phyloP scores from a whole-genome alignment of 139 green algal species.

The Mesostigma viride region DNA sequence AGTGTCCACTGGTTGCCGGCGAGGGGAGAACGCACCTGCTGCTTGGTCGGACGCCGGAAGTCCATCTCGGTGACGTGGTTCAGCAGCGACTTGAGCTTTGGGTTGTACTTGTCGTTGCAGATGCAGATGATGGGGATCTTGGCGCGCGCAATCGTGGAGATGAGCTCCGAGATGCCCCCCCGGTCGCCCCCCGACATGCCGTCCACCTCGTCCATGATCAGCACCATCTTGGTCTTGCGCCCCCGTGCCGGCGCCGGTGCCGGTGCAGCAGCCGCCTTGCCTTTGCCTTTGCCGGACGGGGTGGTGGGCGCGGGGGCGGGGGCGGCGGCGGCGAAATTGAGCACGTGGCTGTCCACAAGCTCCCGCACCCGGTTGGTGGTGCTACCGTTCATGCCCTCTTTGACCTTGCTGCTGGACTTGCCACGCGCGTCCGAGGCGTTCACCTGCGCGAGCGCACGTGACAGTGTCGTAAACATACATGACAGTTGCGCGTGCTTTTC shows the following conservation, averaged over 20 bases:
- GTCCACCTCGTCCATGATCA: constrained; percentile 99
- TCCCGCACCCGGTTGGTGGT: constrained; percentile 82
- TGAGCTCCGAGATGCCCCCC: constrained; percentile 84
- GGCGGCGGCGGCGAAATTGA: constrained; percentile 7
- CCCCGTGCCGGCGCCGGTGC: background rate
- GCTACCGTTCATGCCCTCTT: constrained; percentile 69
- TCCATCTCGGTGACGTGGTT: constrained; percentile 78
- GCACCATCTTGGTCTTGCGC: constrained; percentile 32
- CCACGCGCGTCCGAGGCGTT: constrained; percentile 88
- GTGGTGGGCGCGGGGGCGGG: background rate
- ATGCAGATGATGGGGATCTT: constrained; percentile 95
- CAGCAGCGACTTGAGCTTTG: constrained; percentile 74
- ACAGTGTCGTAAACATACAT: too few species aligned
- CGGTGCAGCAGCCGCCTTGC: background rate
- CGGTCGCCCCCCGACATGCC: constrained; percentile 84
- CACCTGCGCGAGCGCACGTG: constrained; percentile 49
- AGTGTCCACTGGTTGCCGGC: too few species aligned
- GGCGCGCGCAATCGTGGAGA: constrained; percentile 69
- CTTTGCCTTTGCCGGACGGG: background rate
- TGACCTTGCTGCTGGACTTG: constrained; percentile 58
- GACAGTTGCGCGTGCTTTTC: too few species aligned
- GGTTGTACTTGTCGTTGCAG: constrained; percentile 94
- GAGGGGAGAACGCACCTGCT: constrained; percentile 58
- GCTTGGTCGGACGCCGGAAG: constrained; percentile 56
- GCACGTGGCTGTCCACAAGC: constrained; percentile 65